A percentile compares a stretch with the other conserved stretches of the same genome.
phyloP scores from a whole-genome alignment of 495 filamentous ascomycete species.

The Lasiosphaeria ovina region DNA sequence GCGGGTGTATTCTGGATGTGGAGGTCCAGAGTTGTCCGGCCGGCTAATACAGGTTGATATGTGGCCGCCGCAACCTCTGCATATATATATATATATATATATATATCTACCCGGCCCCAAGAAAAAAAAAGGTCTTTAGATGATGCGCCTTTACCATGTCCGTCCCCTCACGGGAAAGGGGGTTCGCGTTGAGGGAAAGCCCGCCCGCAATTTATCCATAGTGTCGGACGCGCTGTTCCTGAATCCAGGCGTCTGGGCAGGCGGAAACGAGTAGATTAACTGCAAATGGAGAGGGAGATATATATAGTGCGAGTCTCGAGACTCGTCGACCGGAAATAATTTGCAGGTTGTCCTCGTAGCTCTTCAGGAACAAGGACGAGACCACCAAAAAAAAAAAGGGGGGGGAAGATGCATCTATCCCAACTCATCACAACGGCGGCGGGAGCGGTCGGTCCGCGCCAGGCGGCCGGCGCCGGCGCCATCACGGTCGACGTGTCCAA shows the following conservation, averaged over 20 bases:
- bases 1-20: too few relatives aligned
- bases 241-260: slow-evolving; percentile 1
- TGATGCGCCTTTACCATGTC: not conserved
- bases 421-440: not conserved
- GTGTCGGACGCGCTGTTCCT: not conserved
- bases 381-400: not conserved
- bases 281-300: not conserved
- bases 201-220: slow-evolving; percentile 13
- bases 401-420: slow-evolving; percentile 11
- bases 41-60: not conserved
- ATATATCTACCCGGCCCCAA: not conserved
- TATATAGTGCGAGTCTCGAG: not conserved
- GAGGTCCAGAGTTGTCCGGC: not conserved
- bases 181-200: not conserved
- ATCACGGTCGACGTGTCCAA: slow-evolving; percentile 35
- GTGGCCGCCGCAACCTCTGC: not conserved
- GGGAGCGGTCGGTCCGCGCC: not conserved
- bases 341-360: too few relatives aligned
- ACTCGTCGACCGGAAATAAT: too few relatives aligned
- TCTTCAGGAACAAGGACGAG: too few relatives aligned
- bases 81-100: not conserved
- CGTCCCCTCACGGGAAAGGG: not conserved
- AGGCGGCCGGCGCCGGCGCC: not conserved
- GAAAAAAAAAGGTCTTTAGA: not conserved
- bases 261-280: not conserved